Conservation (phyloP, 805 yeast genomes). For the Maudiozyma turicensis region DNA sequence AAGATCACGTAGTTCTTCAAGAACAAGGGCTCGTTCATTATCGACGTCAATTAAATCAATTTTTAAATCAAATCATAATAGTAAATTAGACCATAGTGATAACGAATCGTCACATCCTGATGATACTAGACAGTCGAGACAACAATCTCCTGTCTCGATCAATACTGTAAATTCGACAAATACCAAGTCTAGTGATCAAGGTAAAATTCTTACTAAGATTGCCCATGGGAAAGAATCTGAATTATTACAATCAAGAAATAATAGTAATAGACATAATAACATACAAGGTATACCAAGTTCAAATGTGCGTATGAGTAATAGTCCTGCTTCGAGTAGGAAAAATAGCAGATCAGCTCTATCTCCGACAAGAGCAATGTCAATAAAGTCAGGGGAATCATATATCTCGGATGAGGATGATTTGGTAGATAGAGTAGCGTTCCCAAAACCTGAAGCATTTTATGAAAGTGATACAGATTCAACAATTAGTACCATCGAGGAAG, state of each 20-base stretch:
- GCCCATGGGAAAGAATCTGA: slow-evolving; percentile 17
- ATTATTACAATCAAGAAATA: slow-evolving; percentile 9
- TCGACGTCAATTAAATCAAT: slow-evolving; percentile 23
- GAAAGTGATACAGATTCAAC: not conserved
- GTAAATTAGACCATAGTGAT: not conserved
- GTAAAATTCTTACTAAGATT: slow-evolving; percentile 3
- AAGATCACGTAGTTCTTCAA: slow-evolving; percentile 4
- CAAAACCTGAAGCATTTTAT: not conserved
- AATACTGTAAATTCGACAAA: not conserved
- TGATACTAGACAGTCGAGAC: not conserved
- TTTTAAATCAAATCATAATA: slow-evolving; percentile 8
- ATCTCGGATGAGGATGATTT: slow-evolving; percentile 17
- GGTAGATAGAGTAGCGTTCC: not conserved
- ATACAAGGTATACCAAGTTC: not conserved
- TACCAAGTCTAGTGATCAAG: not conserved
- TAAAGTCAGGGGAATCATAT: slow-evolving; percentile 15
- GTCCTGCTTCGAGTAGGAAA: slow-evolving; percentile 1
- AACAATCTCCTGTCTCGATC: not conserved
- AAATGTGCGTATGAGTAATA: slow-evolving; percentile 8
- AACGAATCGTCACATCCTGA: not conserved
- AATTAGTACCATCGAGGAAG: not conserved
- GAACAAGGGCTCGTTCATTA: slow-evolving; percentile 18
- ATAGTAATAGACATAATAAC: not conserved
- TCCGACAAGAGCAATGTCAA: slow-evolving; percentile 9
- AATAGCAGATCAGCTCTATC: slow-evolving; percentile 15